Evolutionary conservation across 345 rosid genomes (phyloP).

Genomic region (Hibiscus tridactylites): DNA sequence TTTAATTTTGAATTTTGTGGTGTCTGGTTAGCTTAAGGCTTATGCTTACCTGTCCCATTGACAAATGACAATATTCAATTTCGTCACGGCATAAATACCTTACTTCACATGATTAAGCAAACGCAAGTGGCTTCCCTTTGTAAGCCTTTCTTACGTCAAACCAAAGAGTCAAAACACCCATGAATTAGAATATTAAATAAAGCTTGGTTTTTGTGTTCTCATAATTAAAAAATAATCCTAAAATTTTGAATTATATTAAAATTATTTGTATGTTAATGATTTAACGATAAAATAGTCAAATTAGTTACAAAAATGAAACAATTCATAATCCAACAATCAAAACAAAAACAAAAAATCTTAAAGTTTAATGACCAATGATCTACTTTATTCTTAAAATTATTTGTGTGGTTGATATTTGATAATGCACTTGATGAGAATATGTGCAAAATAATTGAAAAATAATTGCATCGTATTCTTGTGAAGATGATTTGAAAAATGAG

Average conservation of each 20-base stretch:
- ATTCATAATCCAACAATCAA: too few relatives aligned
- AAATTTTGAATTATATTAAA: not conserved
- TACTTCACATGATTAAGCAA: slow-evolving; percentile 1
- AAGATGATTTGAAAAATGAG: not conserved
- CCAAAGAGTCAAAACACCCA: not conserved
- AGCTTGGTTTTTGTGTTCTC: not conserved
- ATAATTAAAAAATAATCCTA: not conserved
- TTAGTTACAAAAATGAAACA: too few relatives aligned
- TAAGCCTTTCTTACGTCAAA: not conserved
- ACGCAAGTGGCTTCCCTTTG: not conserved
- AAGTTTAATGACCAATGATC: too few relatives aligned
- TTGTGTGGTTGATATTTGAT: not conserved
- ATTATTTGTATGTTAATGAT: not conserved
- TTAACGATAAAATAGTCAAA: too few relatives aligned
- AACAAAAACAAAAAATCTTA: too few relatives aligned
- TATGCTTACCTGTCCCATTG: not conserved
- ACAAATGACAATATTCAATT: not conserved
- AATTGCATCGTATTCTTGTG: not conserved
- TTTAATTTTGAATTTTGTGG: not conserved
- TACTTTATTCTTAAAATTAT: too few relatives aligned
- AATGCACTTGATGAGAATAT: not conserved
- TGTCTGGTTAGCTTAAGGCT: not conserved
- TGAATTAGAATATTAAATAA: not conserved
- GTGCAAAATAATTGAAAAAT: not conserved
- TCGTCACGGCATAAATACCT: not conserved